Evolutionary conservation across 2,329 filamentous ascomycete genomes (phyloP), one percentile per base, ranked within the genome.

Genomic region (Beauveria sp.): DNA sequence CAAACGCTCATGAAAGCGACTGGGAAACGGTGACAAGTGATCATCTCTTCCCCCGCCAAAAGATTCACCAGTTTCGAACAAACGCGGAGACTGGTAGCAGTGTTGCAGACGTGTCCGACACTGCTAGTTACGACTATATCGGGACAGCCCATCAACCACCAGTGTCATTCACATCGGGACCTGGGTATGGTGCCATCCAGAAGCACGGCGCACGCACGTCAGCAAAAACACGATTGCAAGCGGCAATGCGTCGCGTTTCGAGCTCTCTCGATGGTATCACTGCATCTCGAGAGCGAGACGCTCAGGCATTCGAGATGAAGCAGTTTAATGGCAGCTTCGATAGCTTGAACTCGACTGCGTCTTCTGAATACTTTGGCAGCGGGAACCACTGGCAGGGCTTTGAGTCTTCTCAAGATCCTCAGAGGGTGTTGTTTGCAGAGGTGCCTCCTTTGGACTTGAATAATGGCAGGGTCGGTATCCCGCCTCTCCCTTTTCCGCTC

Each of bases 31-130:
- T 72, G 9, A 73, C 69, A 0, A 75, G 70, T 2, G 74, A 74
- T 14, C 65, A 67, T 24, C 38, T 45, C 24, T 45, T 52, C 40
- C 34, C 38, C 10, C 34, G 38, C 4, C 38, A 51, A 31, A 59
- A 50, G 16, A 24, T 9, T 14, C 14, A 26, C 5, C 46, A 52
- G 8, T 52, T 45, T 10, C 58, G 20, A 26, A 3, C 49, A 14
- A 40, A 61, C 20, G 60, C 66, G 59, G 64, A 65, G 28, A 66
- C 62, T 16, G 77, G 78, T 10, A 79, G 75, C 64, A 81, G 79
- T 61, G 65, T 81, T 24, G 79, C 79, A 2, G 74, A 80, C 62
- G 72, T 76, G 7, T 80, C 79, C 1, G 78, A 80, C 49, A 64
- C 64, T 8, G 18, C 46, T 7, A 57, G 53, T 20, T 63, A 55